phyloP scores from a whole-genome alignment of 1,284 basidiomycete species.

The Fomitopsis palustris region DNA sequence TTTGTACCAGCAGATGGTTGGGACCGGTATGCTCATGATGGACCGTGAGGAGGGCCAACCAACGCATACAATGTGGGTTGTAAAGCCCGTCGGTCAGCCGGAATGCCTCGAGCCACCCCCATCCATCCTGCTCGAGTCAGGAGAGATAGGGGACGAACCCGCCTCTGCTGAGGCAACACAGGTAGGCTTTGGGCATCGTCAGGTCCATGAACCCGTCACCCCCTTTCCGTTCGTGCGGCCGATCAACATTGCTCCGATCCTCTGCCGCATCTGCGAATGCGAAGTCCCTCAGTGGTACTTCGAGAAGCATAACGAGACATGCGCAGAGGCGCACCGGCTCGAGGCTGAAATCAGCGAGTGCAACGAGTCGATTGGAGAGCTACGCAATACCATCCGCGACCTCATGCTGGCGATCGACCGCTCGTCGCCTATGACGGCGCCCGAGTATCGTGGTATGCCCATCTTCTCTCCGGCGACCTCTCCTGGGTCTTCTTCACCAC shows the following conservation, averaged over 20 bases:
- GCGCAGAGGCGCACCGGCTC: conserved; percentile 92
- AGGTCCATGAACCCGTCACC: conserved; percentile 45
- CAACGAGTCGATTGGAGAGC: conserved; percentile 89
- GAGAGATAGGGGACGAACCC: conserved; percentile 49
- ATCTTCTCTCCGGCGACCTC: conserved; percentile 71
- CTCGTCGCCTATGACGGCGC: conserved; percentile 53
- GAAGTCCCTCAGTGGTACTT: conserved; percentile 99
- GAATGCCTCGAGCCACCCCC: conserved; percentile 62
- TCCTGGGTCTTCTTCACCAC: conserved; percentile 62
- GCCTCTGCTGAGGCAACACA: conserved; percentile 32
- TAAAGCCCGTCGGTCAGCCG: conserved; percentile 79
- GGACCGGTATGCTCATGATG: conserved; percentile 98
- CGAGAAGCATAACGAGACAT: conserved; percentile 99
- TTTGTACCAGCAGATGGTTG: conserved; percentile 89
- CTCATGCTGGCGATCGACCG: conserved; percentile 64
- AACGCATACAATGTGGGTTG: conserved; percentile 99
- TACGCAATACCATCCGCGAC: conserved; percentile 80
- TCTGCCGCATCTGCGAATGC: conserved; percentile 98
- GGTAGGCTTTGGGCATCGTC: conserved; percentile 27
- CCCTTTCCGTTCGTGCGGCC: conserved; percentile 73
- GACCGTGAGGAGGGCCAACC: conserved; percentile 84
- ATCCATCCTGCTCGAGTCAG: conserved; percentile 51
- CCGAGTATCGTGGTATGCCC: conserved; percentile 88
- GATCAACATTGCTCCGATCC: conserved; percentile 82
- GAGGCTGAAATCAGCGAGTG: conserved; percentile 94